A percentile compares a stretch with the other conserved stretches of the same genome.
Conservation (phyloP, 2,329 filamentous ascomycete genomes). For the Drechslerella dactyloides region DNA sequence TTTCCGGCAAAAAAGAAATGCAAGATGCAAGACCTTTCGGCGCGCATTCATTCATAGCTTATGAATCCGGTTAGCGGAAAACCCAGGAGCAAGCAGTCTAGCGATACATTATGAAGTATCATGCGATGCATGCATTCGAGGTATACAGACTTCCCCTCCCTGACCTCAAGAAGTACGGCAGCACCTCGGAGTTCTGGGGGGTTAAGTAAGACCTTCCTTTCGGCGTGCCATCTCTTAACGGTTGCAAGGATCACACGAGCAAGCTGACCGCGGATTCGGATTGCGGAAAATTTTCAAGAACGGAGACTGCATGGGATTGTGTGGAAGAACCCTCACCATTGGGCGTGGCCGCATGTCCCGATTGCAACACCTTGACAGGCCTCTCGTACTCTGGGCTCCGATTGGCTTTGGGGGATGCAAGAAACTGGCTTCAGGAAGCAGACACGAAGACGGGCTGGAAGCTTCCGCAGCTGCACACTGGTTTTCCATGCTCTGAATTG, state of each 20-base stretch:
- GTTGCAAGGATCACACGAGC: neutral
- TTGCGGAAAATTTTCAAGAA: neutral
- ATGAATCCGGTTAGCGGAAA: conserved; percentile 25
- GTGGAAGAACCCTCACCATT: no score
- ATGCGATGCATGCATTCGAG: conserved; percentile 39
- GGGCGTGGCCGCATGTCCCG: no score
- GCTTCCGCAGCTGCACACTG: conserved; percentile 45
- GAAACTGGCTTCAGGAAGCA: conserved; percentile 5
- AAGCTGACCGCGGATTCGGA: neutral
- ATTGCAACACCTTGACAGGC: conserved; percentile 43
- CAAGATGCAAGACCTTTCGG: conserved; percentile 1
- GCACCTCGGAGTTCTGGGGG: no score
- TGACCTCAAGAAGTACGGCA: neutral
- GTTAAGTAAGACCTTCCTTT: neutral
- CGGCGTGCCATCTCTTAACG: neutral
- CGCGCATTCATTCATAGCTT: neutral
- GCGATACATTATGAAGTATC: conserved; percentile 3
- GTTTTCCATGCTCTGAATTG: neutral
- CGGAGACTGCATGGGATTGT: conserved; percentile 1
- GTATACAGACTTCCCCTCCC: conserved; percentile 7
- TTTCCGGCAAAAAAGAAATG: conserved; percentile 6
- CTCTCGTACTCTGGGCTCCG: conserved; percentile 14
- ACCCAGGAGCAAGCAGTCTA: conserved; percentile 1
- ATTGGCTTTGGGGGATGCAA: conserved; percentile 24
- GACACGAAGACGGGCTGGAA: conserved; percentile 17